These are phyloP conservation scores for Ophiostoma ips DNA, from an alignment of 2,329 filamentous ascomycete genomes.

Conservation along the genomic window DNA sequence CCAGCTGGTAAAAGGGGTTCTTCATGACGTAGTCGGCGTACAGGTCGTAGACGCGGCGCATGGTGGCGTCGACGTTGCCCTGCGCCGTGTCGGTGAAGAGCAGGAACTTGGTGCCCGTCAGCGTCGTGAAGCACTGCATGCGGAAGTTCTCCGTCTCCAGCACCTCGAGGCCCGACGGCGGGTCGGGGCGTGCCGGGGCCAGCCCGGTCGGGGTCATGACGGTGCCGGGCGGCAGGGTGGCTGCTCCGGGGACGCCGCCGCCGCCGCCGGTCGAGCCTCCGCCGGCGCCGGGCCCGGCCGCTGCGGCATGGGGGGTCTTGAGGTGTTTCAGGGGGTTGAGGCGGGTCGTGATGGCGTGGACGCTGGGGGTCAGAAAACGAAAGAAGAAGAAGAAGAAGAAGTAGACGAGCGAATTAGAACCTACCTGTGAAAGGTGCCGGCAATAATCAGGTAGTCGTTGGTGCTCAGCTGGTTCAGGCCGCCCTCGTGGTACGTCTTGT, in stretches of 20 bases:
- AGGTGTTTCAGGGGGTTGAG: slow-evolving; percentile 39
- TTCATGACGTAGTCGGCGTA: slow-evolving; percentile 99
- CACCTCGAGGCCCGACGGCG: slow-evolving; percentile 71
- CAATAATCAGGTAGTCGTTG: slow-evolving; percentile 93
- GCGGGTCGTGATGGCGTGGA: slow-evolving; percentile 55
- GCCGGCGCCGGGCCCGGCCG: neutral
- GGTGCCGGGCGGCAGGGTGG: slow-evolving; percentile 6
- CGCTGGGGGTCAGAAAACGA: slow-evolving; percentile 30
- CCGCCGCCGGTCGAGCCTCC: neutral
- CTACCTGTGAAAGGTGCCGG: slow-evolving; percentile 92
- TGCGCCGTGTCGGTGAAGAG: slow-evolving; percentile 86
- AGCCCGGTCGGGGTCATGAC: slow-evolving; percentile 13
- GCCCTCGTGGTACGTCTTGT: slow-evolving; percentile 79
- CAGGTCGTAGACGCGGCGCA: slow-evolving; percentile 79
- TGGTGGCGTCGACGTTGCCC: slow-evolving; percentile 70
- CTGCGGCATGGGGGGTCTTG: slow-evolving; percentile 9
- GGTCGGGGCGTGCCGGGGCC: slow-evolving; percentile 39
- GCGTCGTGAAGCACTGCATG: slow-evolving; percentile 86
- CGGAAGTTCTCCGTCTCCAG: slow-evolving; percentile 91
- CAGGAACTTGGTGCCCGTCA: slow-evolving; percentile 90
- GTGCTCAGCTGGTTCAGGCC: slow-evolving; percentile 77
- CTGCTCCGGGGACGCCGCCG: neutral
- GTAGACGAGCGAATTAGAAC: too few relatives aligned
- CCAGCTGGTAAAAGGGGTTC: slow-evolving; percentile 95
- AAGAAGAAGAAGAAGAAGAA: too few relatives aligned